Evolutionary conservation across 139 green algal genomes (phyloP).

Genomic region (Coccomyxa sp.): DNA sequence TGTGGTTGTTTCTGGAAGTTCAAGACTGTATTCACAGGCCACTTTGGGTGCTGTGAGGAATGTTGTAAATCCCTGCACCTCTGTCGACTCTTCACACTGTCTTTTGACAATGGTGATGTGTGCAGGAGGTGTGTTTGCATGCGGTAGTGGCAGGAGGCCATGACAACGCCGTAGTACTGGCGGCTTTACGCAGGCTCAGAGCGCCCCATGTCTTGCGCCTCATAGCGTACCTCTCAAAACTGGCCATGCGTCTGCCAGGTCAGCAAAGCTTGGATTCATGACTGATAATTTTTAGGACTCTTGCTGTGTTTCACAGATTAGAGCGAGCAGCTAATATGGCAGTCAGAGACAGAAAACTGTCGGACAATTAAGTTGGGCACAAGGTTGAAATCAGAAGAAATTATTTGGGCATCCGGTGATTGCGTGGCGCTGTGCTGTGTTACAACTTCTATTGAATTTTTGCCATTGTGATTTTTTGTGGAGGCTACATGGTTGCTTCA

Average conservation of each 20-base stretch:
- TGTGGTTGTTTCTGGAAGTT: background rate
- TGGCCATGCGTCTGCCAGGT: background rate
- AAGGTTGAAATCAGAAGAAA: too few species aligned
- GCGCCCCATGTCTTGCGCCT: background rate
- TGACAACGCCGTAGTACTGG: background rate
- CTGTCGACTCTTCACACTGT: background rate
- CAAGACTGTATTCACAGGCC: background rate
- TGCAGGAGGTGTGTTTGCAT: slow-evolving; percentile 6
- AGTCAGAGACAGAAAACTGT: too few species aligned
- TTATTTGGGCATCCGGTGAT: too few species aligned
- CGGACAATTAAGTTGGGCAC: too few species aligned
- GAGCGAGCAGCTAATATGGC: too few species aligned
- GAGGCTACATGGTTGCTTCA: too few species aligned
- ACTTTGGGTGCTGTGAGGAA: background rate
- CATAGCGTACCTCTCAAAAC: background rate
- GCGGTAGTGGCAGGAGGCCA: background rate
- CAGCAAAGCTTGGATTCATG: too few species aligned
- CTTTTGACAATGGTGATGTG: background rate
- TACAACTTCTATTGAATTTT: too few species aligned
- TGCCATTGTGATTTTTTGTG: too few species aligned
- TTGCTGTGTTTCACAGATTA: too few species aligned
- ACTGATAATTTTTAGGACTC: too few species aligned
- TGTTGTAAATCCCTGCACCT: background rate
- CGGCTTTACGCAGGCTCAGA: background rate
- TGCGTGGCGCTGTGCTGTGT: too few species aligned